These are phyloP conservation scores for Eremothecium coryli DNA, from an alignment of 1,139 yeast genomes.

Conservation along the genomic window DNA sequence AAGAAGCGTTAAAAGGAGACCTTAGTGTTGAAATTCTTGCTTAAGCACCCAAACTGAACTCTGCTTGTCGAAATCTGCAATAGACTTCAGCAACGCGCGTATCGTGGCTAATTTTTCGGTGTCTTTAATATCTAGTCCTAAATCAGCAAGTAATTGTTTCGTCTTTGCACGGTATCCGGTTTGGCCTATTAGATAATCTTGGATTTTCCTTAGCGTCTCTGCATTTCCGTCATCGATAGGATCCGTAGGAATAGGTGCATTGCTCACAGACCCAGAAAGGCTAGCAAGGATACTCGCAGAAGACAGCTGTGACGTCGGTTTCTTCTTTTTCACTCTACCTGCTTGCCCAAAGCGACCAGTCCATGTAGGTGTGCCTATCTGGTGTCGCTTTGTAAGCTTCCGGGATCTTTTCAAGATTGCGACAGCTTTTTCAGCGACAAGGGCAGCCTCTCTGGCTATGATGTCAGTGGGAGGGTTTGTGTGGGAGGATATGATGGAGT, in stretches of 20 bases:
- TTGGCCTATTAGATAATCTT: constrained; percentile 1
- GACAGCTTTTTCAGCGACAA: constrained; percentile 72
- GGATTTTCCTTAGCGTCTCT: constrained; percentile 1
- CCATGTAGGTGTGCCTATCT: constrained; percentile 89
- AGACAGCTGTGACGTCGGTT: constrained; percentile 15
- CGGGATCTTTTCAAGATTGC: constrained; percentile 63
- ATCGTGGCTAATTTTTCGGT: constrained; percentile 53
- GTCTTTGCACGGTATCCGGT: constrained; percentile 45
- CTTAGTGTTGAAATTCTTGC: constrained; percentile 34
- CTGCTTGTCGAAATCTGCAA: constrained; percentile 57
- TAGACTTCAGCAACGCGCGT: constrained; percentile 57
- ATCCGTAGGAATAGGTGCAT: constrained; percentile 8
- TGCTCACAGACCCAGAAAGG: constrained; percentile 15
- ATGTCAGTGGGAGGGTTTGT: constrained; percentile 44
- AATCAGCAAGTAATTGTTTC: constrained; percentile 44
- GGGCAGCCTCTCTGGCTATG: constrained; percentile 66
- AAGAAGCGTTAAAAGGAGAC: too few species aligned
- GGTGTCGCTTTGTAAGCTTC: constrained; percentile 49
- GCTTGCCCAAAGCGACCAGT: constrained; percentile 88
- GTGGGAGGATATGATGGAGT: constrained; percentile 54
- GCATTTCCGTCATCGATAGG: constrained; percentile 5
- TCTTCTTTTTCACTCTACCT: constrained; percentile 40
- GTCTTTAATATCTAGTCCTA: constrained; percentile 40
- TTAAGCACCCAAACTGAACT: constrained; percentile 59
- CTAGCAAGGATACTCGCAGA: constrained; percentile 21